Conservation (phyloP, 352 stramenopile species). For the Albugo laibachii region DNA sequence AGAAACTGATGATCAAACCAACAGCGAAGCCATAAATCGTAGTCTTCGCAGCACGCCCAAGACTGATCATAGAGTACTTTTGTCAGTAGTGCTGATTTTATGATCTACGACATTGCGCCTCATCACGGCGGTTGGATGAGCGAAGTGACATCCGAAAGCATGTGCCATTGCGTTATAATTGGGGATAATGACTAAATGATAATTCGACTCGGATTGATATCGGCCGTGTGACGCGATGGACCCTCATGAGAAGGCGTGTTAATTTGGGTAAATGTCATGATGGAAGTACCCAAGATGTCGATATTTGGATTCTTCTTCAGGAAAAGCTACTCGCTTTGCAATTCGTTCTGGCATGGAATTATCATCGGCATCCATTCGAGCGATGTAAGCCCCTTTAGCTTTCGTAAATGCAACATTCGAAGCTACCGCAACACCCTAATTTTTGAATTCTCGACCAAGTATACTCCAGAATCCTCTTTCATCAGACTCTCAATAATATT, state of each 20-base stretch:
- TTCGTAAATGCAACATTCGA: constrained; percentile 47
- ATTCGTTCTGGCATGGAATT: constrained; percentile 36
- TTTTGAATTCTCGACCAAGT: constrained; percentile 19
- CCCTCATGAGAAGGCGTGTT: neutral
- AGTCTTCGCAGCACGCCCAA: constrained; percentile 38
- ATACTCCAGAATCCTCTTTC: constrained; percentile 12
- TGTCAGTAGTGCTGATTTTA: constrained; percentile 6
- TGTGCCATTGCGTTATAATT: constrained; percentile 35
- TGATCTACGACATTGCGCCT: constrained; percentile 20
- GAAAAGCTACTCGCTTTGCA: constrained; percentile 22
- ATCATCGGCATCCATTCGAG: constrained; percentile 78
- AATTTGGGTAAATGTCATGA: constrained; percentile 12
- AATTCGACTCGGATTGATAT: too few species aligned
- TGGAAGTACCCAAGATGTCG: constrained; percentile 18
- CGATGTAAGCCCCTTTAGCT: constrained; percentile 28
- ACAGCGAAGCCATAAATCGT: constrained; percentile 63
- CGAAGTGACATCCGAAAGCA: constrained; percentile 68
- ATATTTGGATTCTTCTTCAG: constrained; percentile 18
- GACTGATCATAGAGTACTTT: constrained; percentile 21
- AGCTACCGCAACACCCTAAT: constrained; percentile 33
- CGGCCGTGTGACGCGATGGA: too few species aligned
- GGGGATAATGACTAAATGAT: constrained; percentile 23
- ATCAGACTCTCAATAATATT: constrained; percentile 26
- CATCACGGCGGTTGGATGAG: constrained; percentile 66
- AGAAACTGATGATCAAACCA: constrained; percentile 14